Evolutionary conservation across 129 eudicot species (phyloP).

Genomic region (Silybum marianum): DNA sequence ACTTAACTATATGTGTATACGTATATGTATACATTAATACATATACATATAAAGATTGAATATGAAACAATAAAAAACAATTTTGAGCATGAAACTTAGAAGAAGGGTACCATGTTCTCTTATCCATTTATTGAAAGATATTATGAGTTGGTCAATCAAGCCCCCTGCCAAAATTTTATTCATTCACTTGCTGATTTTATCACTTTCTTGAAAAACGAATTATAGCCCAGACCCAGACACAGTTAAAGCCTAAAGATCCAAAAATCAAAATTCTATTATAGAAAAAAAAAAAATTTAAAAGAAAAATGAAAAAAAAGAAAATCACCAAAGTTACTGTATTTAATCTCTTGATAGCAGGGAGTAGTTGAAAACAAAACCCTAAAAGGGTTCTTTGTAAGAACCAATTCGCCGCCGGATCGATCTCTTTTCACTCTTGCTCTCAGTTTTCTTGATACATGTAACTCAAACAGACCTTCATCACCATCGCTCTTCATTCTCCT

Average conservation of each 20-base stretch:
- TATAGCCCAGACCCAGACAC: conserved; percentile 30
- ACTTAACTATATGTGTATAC: too few species aligned
- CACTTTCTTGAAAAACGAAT: conserved; percentile 7
- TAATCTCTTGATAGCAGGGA: conserved; percentile 31
- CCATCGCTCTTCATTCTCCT: neutral
- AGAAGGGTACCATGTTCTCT: neutral
- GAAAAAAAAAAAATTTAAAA: neutral
- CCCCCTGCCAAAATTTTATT: conserved; percentile 24
- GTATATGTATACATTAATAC: too few species aligned
- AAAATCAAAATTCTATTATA: conserved; percentile 10
- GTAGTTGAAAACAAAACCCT: conserved; percentile 82
- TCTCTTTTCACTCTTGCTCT: conserved; percentile 34
- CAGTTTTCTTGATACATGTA: conserved; percentile 34
- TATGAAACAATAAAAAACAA: too few species aligned
- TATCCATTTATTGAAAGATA: conserved; percentile 18
- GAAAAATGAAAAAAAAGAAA: neutral
- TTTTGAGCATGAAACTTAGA: neutral
- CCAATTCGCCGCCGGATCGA: conserved; percentile 82
- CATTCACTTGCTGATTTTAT: conserved; percentile 3
- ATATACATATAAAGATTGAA: too few species aligned
- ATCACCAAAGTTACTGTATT: conserved; percentile 46
- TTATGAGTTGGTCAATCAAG: conserved; percentile 10
- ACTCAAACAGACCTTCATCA: conserved; percentile 23
- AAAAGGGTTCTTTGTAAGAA: conserved; percentile 67
- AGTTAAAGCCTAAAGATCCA: conserved; percentile 11